These are phyloP conservation scores for Xenosphaeropsis pyriputrescens DNA, from an alignment of 2,329 filamentous ascomycete species.

Conservation along the genomic window DNA sequence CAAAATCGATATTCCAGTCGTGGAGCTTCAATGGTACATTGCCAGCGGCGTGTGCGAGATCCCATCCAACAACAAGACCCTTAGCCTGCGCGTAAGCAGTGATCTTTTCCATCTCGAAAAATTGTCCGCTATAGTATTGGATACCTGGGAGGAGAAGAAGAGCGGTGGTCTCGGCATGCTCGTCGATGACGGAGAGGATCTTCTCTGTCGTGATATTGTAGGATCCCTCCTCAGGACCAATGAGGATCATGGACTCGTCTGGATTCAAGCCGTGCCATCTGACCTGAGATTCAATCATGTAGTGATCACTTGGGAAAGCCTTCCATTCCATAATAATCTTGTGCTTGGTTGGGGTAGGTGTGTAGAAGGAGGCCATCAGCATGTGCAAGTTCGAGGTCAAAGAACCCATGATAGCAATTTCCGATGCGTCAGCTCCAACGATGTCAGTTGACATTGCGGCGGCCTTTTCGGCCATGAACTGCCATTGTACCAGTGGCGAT, in stretches of 20 bases:
- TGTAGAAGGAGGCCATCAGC: conserved; percentile 57
- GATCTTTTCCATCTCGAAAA: conserved; percentile 70
- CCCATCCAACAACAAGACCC: conserved; percentile 70
- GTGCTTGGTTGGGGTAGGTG: conserved; percentile 39
- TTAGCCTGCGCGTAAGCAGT: conserved; percentile 60
- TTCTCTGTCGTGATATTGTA: conserved; percentile 55
- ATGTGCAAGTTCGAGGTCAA: conserved; percentile 59
- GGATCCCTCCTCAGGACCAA: conserved; percentile 43
- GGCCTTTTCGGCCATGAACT: conserved; percentile 65
- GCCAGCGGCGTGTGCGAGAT: conserved; percentile 73
- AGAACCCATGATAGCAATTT: conserved; percentile 82
- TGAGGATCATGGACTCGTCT: conserved; percentile 54
- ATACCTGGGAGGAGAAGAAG: conserved; percentile 73
- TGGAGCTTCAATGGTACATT: conserved; percentile 71
- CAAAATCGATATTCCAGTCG: conserved; percentile 86
- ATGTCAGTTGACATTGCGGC: conserved; percentile 55
- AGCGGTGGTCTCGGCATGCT: conserved; percentile 58
- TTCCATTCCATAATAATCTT: conserved; percentile 66
- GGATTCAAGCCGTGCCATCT: conserved; percentile 54
- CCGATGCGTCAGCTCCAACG: conserved; percentile 56
- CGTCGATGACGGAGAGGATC: conserved; percentile 59
- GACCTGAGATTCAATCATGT: conserved; percentile 73
- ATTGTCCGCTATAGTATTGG: conserved; percentile 85
- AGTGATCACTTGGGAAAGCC: conserved; percentile 81
- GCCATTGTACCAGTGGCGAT: conserved; percentile 56